Evolutionary conservation across 768 basidiomycete genomes (phyloP), one percentile per base, ranked within the genome.

Genomic region (Infundibulicybe gibba): DNA sequence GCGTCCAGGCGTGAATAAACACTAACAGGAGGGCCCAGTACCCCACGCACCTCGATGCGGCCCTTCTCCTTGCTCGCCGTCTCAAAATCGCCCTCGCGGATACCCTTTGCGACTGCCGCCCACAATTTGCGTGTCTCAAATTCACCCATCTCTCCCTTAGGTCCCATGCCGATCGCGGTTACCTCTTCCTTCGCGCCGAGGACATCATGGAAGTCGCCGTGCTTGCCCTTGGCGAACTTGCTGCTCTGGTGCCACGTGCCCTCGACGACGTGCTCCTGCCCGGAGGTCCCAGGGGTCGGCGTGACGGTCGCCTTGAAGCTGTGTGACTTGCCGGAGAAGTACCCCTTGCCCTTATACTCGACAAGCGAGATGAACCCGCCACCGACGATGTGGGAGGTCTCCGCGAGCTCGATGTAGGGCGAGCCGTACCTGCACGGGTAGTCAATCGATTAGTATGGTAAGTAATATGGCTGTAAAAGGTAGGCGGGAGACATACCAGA

Each of bases 281-380:
- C 25, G 48, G 46, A 49, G 6, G 16, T 50, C 44, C 68, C 65
- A 39, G 74, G 70, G 35, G 79, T 72, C 10, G 79, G 79, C 0
- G 75, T 62, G n/a, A 92, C 63, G 1, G 74, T 74, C 9, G 95
- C 92, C 65, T 93, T 94, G 80, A 94, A 97, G 3, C 83, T 74
- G 69, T 99, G 95, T 3, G 90, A 82, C 64, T 93, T 94, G 46
- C 95, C 94, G 32, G 83, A 80, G 63, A 97, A 91, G 70, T 94
- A 98, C 20, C 94, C 95, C 60, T 91, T 92, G 65, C 94, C 95
- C 61, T 93, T 92, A 76, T 95, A 98, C 54, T 95, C 91, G 63
- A 97, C 85, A 62, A 76, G 54, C n/a, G 59, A 62, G 45, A 68
- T 59, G 47, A 63, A 65, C 11, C 69, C 66, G 25, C 67, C 69